Evolutionary conservation across 2,329 filamentous ascomycete species (phyloP).

Genomic region (Emmonsiellopsis sp.): DNA sequence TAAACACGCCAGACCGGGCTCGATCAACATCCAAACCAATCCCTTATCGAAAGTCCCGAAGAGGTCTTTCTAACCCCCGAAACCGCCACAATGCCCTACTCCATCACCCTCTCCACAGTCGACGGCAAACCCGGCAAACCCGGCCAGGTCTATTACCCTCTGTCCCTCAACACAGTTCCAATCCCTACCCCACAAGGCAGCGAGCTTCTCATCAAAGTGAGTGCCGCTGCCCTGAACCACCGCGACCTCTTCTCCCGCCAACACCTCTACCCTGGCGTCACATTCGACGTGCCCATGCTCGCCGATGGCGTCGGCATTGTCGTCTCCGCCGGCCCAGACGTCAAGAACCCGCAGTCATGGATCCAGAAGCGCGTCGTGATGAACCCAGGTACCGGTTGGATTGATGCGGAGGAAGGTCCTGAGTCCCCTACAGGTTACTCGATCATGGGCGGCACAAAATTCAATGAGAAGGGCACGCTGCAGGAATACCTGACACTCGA

Average conservation of each 20-base stretch:
- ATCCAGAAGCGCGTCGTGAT: conserved; percentile 63
- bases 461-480: conserved; percentile 58
- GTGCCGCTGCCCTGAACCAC: conserved; percentile 81
- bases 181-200: conserved; percentile 53
- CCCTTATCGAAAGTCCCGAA: too few relatives aligned
- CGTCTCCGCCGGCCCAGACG: conserved; percentile 48
- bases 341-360: conserved; percentile 44
- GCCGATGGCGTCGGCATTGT: conserved; percentile 76
- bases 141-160: conserved; percentile 63
- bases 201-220: conserved; percentile 66
- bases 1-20: too few relatives aligned
- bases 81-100: conserved; percentile 29
- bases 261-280: conserved; percentile 77
- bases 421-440: conserved; percentile 42
- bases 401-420: conserved; percentile 59
- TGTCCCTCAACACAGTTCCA: conserved; percentile 49
- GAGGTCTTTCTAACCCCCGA: neutral
- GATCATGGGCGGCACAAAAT: conserved; percentile 48
- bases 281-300: conserved; percentile 68
- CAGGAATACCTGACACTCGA: conserved; percentile 64
- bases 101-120: conserved; percentile 38
- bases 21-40: too few relatives aligned
- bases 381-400: conserved; percentile 72
- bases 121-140: conserved; percentile 62
- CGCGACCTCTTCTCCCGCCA: conserved; percentile 91